Evolutionary conservation across 768 basidiomycete species (phyloP).

Genomic region (Lactarius evosmus): DNA sequence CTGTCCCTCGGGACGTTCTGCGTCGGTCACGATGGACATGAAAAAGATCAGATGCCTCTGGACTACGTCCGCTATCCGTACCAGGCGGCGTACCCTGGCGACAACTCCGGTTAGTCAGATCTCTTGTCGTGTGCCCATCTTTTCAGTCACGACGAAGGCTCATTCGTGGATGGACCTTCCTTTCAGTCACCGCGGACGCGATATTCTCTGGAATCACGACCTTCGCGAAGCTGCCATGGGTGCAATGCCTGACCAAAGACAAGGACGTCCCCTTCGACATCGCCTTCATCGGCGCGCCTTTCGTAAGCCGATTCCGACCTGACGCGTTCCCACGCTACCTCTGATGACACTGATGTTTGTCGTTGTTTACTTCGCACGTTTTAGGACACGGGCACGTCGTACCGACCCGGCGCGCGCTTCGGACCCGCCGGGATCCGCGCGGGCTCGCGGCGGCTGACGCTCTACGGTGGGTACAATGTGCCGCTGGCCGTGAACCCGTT

Average conservation of each 20-base stretch:
- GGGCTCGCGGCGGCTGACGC: slow-evolving; percentile 69
- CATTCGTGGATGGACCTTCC: not conserved
- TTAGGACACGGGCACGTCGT: slow-evolving; percentile 73
- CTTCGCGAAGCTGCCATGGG: slow-evolving; percentile 86
- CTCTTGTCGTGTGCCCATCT: not conserved
- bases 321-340: not conserved
- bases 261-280: slow-evolving; percentile 64
- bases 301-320: slow-evolving; percentile 42
- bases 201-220: slow-evolving; percentile 81
- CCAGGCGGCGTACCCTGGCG: slow-evolving; percentile 54
- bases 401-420: slow-evolving; percentile 80
- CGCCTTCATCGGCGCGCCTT: slow-evolving; percentile 77
- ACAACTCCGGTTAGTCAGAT: slow-evolving; percentile 50
- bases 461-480: slow-evolving; percentile 78
- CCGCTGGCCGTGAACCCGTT: slow-evolving; percentile 73
- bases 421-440: slow-evolving; percentile 82
- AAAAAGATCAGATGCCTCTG: slow-evolving; percentile 54
- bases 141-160: not conserved
- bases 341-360: not conserved
- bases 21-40: slow-evolving; percentile 40
- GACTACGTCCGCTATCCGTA: slow-evolving; percentile 66
- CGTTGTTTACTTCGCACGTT: not conserved
- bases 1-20: slow-evolving; percentile 19
- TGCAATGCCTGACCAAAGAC: slow-evolving; percentile 69
- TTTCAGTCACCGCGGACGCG: slow-evolving; percentile 67